These are phyloP conservation scores for Candida pseudofarinosa DNA, from an alignment of 805 yeast species.

Conservation along the genomic window DNA sequence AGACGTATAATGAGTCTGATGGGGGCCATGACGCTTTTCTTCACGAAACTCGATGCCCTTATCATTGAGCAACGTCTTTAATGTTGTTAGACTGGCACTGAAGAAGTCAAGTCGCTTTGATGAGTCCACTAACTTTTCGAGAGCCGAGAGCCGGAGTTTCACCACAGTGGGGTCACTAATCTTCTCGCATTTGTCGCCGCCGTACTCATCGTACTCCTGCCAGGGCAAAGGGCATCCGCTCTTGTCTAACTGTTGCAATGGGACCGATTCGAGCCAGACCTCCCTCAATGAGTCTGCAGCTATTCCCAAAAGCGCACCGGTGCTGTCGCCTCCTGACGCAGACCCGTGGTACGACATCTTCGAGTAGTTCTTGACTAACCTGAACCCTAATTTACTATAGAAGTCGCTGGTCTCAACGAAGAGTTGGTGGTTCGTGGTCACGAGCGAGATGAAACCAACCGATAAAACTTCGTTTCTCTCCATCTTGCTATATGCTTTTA, in stretches of 20 bases:
- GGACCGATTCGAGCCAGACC: constrained; percentile 70
- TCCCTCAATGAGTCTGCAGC: constrained; percentile 65
- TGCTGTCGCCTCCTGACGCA: constrained; percentile 19
- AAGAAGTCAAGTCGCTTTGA: constrained; percentile 27
- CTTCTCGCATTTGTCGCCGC: constrained; percentile 31
- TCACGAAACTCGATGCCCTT: constrained; percentile 3
- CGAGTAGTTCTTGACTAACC: constrained; percentile 54
- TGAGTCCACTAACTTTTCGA: constrained; percentile 3
- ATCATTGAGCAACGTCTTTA: constrained; percentile 14
- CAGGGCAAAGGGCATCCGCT: constrained; percentile 35
- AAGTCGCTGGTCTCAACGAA: constrained; percentile 51
- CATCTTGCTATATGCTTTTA: not conserved
- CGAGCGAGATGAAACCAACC: constrained; percentile 58
- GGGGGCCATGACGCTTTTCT: constrained; percentile 1
- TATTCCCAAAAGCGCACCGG: constrained; percentile 45
- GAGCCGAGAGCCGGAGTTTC: constrained; percentile 31
- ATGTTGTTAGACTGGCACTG: constrained; percentile 22
- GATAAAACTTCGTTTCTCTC: constrained; percentile 14
- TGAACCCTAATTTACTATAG: constrained; percentile 59
- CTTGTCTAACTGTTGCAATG: constrained; percentile 37
- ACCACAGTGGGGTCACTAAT: constrained; percentile 26
- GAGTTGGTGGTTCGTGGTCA: constrained; percentile 45
- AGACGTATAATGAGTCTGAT: constrained; percentile 6
- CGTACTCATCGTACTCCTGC: constrained; percentile 37
- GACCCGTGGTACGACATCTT: constrained; percentile 42